A percentile compares a stretch with the other conserved stretches of the same genome.
These are phyloP conservation scores for Plasmodium vinckei DNA, from an alignment of 169 alveolate species.

Conservation along the genomic window DNA sequence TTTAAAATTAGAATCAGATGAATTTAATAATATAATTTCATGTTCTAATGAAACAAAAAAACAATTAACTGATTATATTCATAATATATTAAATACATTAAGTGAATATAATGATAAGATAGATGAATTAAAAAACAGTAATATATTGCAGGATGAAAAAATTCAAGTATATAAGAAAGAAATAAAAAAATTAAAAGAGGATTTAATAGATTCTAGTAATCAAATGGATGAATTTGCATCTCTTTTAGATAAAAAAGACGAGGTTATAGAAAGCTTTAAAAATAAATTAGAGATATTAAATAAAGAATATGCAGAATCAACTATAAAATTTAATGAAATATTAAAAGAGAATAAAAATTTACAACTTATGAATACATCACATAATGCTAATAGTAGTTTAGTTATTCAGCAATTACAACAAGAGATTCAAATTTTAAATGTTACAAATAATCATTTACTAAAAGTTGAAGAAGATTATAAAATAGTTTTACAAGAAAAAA, in stretches of 20 bases:
- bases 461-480: constrained; percentile 72
- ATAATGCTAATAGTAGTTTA: constrained; percentile 52
- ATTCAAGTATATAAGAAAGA: constrained; percentile 55
- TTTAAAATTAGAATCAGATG: constrained; percentile 72
- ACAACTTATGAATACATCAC: constrained; percentile 44
- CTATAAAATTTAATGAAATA: constrained; percentile 43
- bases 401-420: constrained; percentile 73
- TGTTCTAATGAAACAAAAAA: constrained; percentile 74
- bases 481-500: constrained; percentile 59
- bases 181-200: constrained; percentile 54
- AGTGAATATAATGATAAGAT: constrained; percentile 71
- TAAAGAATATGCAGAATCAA: constrained; percentile 34
- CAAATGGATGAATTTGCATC: constrained; percentile 73
- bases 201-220: constrained; percentile 69
- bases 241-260: constrained; percentile 64
- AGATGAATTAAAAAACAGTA: constrained; percentile 55
- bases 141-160: constrained; percentile 35
- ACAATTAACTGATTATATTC: constrained; percentile 68
- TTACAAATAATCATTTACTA: constrained; percentile 59
- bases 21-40: constrained; percentile 52
- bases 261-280: constrained; percentile 50
- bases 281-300: constrained; percentile 31
- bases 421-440: constrained; percentile 46
- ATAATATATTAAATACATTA: constrained; percentile 52
- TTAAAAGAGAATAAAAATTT: constrained; percentile 65